Percentiles rank a stretch among this genome's conserved stretches.
Conservation (phyloP, 441 rosid species). For the Jatropha podagrica region DNA sequence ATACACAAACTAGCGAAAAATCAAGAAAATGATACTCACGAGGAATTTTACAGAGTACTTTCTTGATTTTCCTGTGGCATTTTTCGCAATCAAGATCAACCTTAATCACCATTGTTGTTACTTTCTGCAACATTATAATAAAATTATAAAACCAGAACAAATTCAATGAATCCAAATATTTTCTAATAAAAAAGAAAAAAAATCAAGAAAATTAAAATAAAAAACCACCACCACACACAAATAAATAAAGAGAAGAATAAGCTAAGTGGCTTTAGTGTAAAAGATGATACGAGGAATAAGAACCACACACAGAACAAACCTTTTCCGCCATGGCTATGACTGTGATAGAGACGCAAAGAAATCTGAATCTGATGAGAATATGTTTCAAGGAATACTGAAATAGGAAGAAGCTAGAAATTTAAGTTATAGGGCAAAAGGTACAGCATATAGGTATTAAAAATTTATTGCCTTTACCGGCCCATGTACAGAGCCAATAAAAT, state of each 20-base stretch:
- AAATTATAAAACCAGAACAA: not conserved
- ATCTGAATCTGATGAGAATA: too few species aligned
- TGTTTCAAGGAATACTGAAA: too few species aligned
- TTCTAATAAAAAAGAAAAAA: not conserved
- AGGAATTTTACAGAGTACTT: slow-evolving; percentile 60
- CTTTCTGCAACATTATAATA: slow-evolving; percentile 26
- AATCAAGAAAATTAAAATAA: not conserved
- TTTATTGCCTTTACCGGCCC: too few species aligned
- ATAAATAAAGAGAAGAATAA: too few species aligned
- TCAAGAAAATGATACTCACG: slow-evolving; percentile 41
- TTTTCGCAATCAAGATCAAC: slow-evolving; percentile 61
- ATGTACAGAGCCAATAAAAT: too few species aligned
- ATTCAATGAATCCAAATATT: not conserved
- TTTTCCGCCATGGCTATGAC: slow-evolving; percentile 26
- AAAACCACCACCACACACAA: not conserved
- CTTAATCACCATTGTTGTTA: slow-evolving; percentile 51
- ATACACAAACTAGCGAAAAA: not conserved
- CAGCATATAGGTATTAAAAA: too few species aligned
- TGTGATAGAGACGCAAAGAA: not conserved
- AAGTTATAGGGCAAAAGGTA: too few species aligned
- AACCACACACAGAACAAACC: not conserved
- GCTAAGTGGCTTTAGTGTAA: not conserved
- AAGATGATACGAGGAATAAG: not conserved
- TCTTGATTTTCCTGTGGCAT: slow-evolving; percentile 74
- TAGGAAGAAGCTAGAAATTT: too few species aligned